A percentile compares a stretch with the other conserved stretches of the same genome.
Evolutionary conservation across 805 yeast species (phyloP).

Genomic region (Cyberlindnera bimundalis): DNA sequence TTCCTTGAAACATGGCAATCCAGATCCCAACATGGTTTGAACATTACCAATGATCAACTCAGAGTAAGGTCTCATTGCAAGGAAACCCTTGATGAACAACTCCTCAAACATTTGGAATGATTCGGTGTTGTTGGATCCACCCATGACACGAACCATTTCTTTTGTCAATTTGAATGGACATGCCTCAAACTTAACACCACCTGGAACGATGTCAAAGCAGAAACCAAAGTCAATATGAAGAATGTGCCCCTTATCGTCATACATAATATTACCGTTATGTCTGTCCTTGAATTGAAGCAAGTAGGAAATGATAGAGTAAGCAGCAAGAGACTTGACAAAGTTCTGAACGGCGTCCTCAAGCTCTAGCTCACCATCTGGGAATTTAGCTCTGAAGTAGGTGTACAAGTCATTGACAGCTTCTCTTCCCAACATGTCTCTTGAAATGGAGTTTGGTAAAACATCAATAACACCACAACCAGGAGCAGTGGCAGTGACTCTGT

Average conservation of each 20-base stretch:
- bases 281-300: constrained; percentile 93
- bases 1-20: constrained; percentile 92
- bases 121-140: constrained; percentile 82
- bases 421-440: constrained; percentile 97
- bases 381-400: constrained; percentile 86
- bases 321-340: constrained; percentile 91
- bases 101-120: constrained; percentile 94
- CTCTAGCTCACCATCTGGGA: constrained; percentile 92
- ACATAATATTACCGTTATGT: constrained; percentile 97
- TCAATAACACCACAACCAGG: constrained; percentile 99
- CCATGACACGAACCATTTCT: constrained; percentile 95
- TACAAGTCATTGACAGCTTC: constrained; percentile 97
- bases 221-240: constrained; percentile 97
- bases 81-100: constrained; percentile 86
- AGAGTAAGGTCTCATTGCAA: constrained; percentile 85
- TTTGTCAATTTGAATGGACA: constrained; percentile 95
- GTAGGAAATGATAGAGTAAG: constrained; percentile 88
- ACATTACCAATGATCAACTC: constrained; percentile 83
- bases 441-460: constrained; percentile 90
- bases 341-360: constrained; percentile 91
- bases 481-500: constrained; percentile 96
- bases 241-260: constrained; percentile 92
- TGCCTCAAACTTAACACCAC: constrained; percentile 97
- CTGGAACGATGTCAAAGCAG: constrained; percentile 98
- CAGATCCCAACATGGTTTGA: constrained; percentile 89